Evolutionary conservation across 371 early-diverging fungal species (phyloP), one percentile per base, ranked within the genome.

Genomic region (Syncephalastrum sp.): DNA sequence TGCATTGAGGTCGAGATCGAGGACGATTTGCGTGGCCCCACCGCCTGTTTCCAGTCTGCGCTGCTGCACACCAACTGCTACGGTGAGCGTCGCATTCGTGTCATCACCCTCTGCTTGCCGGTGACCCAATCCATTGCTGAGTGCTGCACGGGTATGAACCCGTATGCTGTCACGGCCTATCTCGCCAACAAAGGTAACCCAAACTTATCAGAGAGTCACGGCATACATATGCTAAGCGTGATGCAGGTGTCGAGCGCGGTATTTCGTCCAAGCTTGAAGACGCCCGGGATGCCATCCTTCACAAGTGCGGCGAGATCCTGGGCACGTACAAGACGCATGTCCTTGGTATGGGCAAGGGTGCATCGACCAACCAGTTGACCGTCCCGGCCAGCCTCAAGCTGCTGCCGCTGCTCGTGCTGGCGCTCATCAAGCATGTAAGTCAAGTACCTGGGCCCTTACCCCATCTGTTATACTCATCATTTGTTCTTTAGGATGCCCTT

Each of bases 11-110:
- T 96, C 43, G 79, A 84, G 49, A 83, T 96, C 56, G 93, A 93
- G 38, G 96, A 97, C 46, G 87, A 86, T 42, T 65, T 98, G 43
- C 84, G 84, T 29, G 79, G 83, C 6, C 81, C 88, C 0, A 84
- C 89, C 6, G 91, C 92, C 15, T 96, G 92, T 70, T 91, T 99
- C 85, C 99, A 99, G 75, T 91, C 98, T 3, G 99, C 99, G 1
- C 70, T 99, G 33, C 76, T 99, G 49, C 92, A 97, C 62, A 98
- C 97, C 8, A 89, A 89, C 3, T 79, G 84, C 29, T 76, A 67
- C 51, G 88, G 88, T 17, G 97, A 97, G 71, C 87, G 99, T 25
- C 89, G 97, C 44, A 99, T 99, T 64, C 88, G 99, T 53, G 96
- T 99, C 2, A 67, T 97, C 41, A 99, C 97, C 1, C 72, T 95